phyloP scores from a whole-genome alignment of 1,139 yeast species.

The Yamadazyma triangularis region DNA sequence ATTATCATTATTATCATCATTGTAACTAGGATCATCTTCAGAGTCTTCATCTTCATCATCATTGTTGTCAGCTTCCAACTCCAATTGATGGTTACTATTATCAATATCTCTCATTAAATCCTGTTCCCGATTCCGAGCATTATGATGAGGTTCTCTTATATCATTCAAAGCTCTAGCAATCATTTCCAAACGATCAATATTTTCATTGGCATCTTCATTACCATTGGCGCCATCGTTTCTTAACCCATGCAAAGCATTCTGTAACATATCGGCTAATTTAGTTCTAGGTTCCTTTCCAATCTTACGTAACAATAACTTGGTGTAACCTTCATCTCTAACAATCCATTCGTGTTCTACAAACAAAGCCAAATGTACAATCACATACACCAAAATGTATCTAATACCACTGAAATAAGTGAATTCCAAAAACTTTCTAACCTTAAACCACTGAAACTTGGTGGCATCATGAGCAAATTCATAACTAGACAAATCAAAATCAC shows the following conservation, averaged over 20 bases:
- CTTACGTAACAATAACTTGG: slow-evolving; percentile 47
- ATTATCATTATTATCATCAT: too few species aligned
- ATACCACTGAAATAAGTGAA: slow-evolving; percentile 41
- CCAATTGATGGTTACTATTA: slow-evolving; percentile 8
- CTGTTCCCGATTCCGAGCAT: slow-evolving; percentile 5
- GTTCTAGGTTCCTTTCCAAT: slow-evolving; percentile 56
- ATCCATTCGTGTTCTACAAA: slow-evolving; percentile 69
- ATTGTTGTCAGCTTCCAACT: neutral
- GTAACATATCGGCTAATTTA: slow-evolving; percentile 35
- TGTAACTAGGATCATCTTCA: too few species aligned
- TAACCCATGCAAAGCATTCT: slow-evolving; percentile 24
- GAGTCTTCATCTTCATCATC: too few species aligned
- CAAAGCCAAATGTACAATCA: slow-evolving; percentile 42
- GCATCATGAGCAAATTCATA: slow-evolving; percentile 3
- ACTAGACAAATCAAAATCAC: slow-evolving; percentile 22
- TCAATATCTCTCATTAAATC: slow-evolving; percentile 3
- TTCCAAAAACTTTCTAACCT: slow-evolving; percentile 20
- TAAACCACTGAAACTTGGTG: slow-evolving; percentile 9
- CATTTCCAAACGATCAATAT: slow-evolving; percentile 22
- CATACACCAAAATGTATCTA: slow-evolving; percentile 31
- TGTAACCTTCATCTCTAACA: slow-evolving; percentile 63
- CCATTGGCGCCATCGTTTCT: slow-evolving; percentile 23
- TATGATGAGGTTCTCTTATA: slow-evolving; percentile 18
- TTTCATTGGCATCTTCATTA: slow-evolving; percentile 18
- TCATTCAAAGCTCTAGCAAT: slow-evolving; percentile 30